Evolutionary conservation across 495 filamentous ascomycete genomes (phyloP), one percentile per base, ranked within the genome.

Genomic region (Xylaria grammica): DNA sequence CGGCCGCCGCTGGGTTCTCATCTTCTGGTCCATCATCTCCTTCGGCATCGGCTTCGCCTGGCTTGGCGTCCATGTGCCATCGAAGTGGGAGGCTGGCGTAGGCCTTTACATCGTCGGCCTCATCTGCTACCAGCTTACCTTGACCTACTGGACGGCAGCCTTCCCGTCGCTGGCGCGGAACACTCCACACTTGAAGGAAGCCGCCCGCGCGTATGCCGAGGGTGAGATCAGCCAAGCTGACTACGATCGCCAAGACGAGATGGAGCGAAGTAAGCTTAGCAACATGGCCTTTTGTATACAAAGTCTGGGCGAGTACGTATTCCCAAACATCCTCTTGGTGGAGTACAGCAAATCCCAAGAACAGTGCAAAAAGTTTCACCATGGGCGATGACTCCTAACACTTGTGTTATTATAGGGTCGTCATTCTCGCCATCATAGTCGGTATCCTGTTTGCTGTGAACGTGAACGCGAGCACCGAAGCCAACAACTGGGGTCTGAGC

Each of bases 101-200:
- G 87, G 82, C 10, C 65, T 89, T 20, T 88, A 89, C 65, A 87
- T 89, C 64, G 79, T 89, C 34, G 86, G 86, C 10, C 65, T 89
- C 55, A 88, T 89, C 66, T 85, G 86, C 26, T 88, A 89, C 68
- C 87, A 89, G 73, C 87, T 86, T 0, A 86, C 84, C 1, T 75
- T 89, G 55, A 89, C 87, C 11, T 90, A 88, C 72, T 90, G 86
- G 87, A 87, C 86, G 1, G 85, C 87, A 0, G 85, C 87, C 24
- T 90, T 90, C 65, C 87, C 87, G 19, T 79, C 83, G 0, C 76
- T 90, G 11, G 86, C 86, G 8, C 73, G 87, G 17, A 88, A 89
- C 60, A 86, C 86, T 0, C 34, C 69, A 7, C 76, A 82, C 38
- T 73, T 89, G 68, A 81, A 85, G 38, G 74, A 75, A 8, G 86